Base-by-base conservation (phyloP, 176 grass and related monocot genomes). In the Avena atlantica region DNA sequence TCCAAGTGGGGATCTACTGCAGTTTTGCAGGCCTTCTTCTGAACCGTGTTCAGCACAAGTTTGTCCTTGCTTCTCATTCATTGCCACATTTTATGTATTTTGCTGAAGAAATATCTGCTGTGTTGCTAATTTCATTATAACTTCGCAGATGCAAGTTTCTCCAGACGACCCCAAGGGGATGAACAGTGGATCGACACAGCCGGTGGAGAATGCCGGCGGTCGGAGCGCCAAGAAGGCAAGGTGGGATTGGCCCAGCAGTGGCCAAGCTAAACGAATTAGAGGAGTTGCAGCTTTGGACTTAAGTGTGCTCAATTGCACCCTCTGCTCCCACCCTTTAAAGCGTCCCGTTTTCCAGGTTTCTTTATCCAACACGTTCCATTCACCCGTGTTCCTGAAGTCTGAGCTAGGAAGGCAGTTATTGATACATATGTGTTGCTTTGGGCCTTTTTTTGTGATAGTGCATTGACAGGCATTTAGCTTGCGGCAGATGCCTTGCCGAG, bases 381-480 rank as follows among this genome's bases (percentile, higher is more conserved):
- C 16, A 57, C 17, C 55, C 16, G 53, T 17, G 6, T 0, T 57
- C 55, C 6, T 8, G 42, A 17, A 16, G 14, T 36, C 27, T 17
- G 65, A 68, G 24, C 37, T 40, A 40, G 37, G 63, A 31, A 12
- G 25, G 29, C 14, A 57, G 55, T 20, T 17, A 57, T 20, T 57
- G 16, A 57, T 57, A 20, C 6, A 57, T 8, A 19, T 56, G 53
- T 19, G 16, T 56, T 56, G 53, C 17, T 17, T 53, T 55, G 52
- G 14, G 14, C 14, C 19, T 57, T 16, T 57, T 68, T 50, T 36
- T 13, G 53, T 31, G 74, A 57, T 66, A 81, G 85, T 87, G 85
- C 84, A 34, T 14, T 15, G 84, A 10, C 12, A 73, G 73, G 20
- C 84, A 86, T 61, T 24, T 86, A 48, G 84, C 74, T n/a, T 86